Evolutionary conservation across 164 flowering plant genomes (phyloP).

Genomic region (Magnolia officinalis): DNA sequence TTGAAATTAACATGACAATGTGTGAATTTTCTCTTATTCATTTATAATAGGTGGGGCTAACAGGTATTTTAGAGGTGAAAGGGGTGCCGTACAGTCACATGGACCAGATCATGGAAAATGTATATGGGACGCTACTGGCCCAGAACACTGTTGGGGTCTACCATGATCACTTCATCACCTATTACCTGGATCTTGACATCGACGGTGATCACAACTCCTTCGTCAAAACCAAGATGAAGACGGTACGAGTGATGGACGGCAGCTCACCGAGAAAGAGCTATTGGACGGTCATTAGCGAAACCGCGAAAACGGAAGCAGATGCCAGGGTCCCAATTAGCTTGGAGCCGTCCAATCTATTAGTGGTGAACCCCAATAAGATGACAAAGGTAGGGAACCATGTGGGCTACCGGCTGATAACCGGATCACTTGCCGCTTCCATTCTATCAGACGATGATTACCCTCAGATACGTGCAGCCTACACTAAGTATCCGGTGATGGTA

Average conservation of each 20-base stretch:
- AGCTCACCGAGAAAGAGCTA: conserved; percentile 20
- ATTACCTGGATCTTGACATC: conserved; percentile 55
- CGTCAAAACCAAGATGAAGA: conserved; percentile 35
- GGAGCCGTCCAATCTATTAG: conserved; percentile 28
- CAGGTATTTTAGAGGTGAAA: conserved; percentile 52
- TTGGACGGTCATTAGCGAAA: conserved; percentile 6
- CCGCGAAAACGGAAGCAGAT: conserved; percentile 14
- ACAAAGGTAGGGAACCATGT: conserved; percentile 34
- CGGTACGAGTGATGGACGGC: conserved; percentile 2
- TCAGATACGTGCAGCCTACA: conserved; percentile 38
- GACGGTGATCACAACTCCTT: conserved; percentile 55
- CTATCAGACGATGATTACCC: conserved; percentile 37
- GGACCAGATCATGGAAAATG: conserved; percentile 28
- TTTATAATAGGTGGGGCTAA: conserved; percentile 42
- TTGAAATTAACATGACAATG: too few relatives aligned
- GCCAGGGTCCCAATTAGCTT: conserved; percentile 17
- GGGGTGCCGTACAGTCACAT: conserved; percentile 32
- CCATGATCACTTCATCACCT: conserved; percentile 65
- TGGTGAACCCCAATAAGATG: conserved; percentile 34
- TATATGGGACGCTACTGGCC: conserved; percentile 45
- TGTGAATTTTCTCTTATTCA: background rate
- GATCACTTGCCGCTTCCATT: conserved; percentile 19
- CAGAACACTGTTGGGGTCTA: conserved; percentile 41
- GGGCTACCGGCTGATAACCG: conserved; percentile 38
- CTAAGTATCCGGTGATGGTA: conserved; percentile 38